These are phyloP conservation scores for Lachnellula subtilissima DNA, from an alignment of 2,329 filamentous ascomycete species.

Conservation along the genomic window DNA sequence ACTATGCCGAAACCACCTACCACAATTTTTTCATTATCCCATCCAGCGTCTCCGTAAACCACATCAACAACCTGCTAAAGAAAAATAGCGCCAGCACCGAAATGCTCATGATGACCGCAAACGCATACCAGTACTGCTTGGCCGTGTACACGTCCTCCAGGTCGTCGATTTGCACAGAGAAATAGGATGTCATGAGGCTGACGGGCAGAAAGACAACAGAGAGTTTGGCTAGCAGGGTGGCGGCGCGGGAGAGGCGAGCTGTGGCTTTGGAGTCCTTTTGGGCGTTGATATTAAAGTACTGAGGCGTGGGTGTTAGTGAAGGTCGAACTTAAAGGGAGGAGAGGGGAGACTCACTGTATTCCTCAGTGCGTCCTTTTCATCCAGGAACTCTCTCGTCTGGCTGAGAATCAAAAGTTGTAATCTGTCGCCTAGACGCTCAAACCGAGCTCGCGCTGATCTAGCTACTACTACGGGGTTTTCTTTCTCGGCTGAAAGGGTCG, in stretches of 20 bases:
- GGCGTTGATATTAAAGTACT: constrained; percentile 76
- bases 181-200: constrained; percentile 70
- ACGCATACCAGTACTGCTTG: constrained; percentile 62
- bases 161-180: constrained; percentile 59
- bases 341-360: constrained; percentile 47
- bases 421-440: constrained; percentile 54
- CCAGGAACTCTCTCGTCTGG: constrained; percentile 58
- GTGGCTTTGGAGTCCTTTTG: constrained; percentile 71
- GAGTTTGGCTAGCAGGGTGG: constrained; percentile 67
- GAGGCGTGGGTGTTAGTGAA: constrained; percentile 12
- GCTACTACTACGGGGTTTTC: not conserved
- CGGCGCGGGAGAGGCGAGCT: constrained; percentile 65
- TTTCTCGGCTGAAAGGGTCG: constrained; percentile 30
- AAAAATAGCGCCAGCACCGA: constrained; percentile 56
- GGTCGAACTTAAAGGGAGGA: not conserved
- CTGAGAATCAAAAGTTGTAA: constrained; percentile 56
- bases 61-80: constrained; percentile 43
- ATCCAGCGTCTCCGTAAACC: constrained; percentile 42
- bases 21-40: constrained; percentile 13
- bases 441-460: constrained; percentile 49
- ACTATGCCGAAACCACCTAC: not conserved
- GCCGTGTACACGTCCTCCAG: constrained; percentile 53
- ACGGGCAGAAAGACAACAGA: constrained; percentile 73
- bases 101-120: constrained; percentile 57
- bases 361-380: constrained; percentile 66